Evolutionary conservation across 1,284 basidiomycete genomes (phyloP), one percentile per base, ranked within the genome.

Genomic region (Malassezia caprae): DNA sequence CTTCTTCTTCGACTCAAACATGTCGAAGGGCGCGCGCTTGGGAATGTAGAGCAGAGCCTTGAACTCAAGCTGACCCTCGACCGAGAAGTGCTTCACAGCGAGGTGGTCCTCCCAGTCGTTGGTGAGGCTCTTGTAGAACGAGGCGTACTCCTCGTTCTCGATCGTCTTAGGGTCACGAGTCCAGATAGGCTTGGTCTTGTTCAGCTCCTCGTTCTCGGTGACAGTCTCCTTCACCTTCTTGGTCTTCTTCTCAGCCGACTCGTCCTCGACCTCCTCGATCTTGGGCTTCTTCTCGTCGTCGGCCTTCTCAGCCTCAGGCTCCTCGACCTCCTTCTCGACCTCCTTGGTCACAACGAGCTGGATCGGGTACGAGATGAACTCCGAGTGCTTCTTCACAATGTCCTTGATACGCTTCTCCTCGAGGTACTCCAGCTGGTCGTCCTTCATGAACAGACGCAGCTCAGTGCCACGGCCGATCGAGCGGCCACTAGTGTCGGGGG

Each of bases 1-100:
- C 85, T 98, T 98, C 88, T 98, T 98, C 87, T 99, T 98, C 68
- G 87, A 88, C 82, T 98, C 94, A 79, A 99, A 99, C 78, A 98
- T 85, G 76, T 99, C 94, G 78, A 98, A 98, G 53, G 93, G 53
- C 39, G 44, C 60, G 42, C 90, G 87, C 80, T 96, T 96, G 69
- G 93, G 93, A 60, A 73, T 41, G 45, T 67, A 99, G 72, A 98
- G 85, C 77, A 99, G 91, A 30, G 93, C 91, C 84, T 96, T 96
- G 84, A 99, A 98, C 79, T 73, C 94, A 72, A 99, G 90, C 78
- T 99, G 93, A 81, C 94, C 94, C 78, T 99, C 93, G 48, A 98
- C 93, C 53, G 90, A 96, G 85, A 98, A 98, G 84, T 98, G 93
- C 84, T 96, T 98, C 77, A 96, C 90, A 52, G 91, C 88, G 46